A percentile compares a stretch with the other conserved stretches of the same genome.
These are phyloP conservation scores for Pythium phragmiticola DNA, from an alignment of 352 stramenopile genomes.

Conservation along the genomic window DNA sequence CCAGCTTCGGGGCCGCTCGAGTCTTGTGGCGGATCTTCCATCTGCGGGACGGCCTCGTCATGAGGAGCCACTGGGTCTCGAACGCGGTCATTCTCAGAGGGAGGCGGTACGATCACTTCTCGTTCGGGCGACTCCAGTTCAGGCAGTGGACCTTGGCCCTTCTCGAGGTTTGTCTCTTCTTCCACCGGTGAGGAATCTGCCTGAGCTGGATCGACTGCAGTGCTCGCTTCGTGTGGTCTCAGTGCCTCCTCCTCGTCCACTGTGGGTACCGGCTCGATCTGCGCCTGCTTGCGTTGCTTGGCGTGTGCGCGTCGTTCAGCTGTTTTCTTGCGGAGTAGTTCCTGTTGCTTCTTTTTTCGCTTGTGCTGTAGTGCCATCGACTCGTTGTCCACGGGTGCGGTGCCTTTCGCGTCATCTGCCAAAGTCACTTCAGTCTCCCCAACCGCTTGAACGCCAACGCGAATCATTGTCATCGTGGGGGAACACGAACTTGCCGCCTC, in stretches of 20 bases:
- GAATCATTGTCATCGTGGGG: slow-evolving; percentile 4
- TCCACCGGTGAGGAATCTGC: neutral
- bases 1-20: too few relatives aligned
- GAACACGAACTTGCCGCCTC: neutral
- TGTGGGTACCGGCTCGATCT: neutral
- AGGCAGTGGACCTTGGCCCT: neutral
- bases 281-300: slow-evolving; percentile 33
- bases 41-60: too few relatives aligned
- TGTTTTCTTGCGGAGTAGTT: slow-evolving; percentile 51
- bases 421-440: neutral
- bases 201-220: too few relatives aligned
- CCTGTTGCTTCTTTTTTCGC: slow-evolving; percentile 34
- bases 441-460: slow-evolving; percentile 5
- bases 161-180: neutral
- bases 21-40: too few relatives aligned
- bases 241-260: neutral
- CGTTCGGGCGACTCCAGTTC: neutral
- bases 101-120: neutral
- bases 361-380: slow-evolving; percentile 8
- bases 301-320: slow-evolving; percentile 44
- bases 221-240: neutral
- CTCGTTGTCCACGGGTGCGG: neutral
- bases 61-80: too few relatives aligned
- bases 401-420: neutral
- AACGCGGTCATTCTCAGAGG: too few relatives aligned